Conservation (phyloP, 1,284 basidiomycete species). For the Grifola frondosa region DNA sequence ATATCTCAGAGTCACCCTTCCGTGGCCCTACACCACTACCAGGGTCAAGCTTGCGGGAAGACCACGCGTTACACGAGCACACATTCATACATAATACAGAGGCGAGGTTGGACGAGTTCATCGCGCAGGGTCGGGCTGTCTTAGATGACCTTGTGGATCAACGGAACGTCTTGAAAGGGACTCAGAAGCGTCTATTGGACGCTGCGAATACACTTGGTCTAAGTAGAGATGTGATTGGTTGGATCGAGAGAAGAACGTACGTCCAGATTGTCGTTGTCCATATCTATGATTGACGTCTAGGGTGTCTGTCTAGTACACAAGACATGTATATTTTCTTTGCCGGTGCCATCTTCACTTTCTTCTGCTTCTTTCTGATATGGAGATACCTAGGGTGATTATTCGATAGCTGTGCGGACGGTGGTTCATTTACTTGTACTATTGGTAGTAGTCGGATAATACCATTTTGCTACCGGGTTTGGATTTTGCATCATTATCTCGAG, state of each 20-base stretch:
- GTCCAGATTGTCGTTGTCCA: slow-evolving; percentile 13
- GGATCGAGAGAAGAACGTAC: slow-evolving; percentile 90
- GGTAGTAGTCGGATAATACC: slow-evolving; percentile 15
- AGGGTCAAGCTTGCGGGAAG: slow-evolving; percentile 60
- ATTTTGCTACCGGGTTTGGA: too few relatives aligned
- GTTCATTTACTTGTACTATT: slow-evolving; percentile 8
- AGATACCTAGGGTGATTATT: slow-evolving; percentile 74
- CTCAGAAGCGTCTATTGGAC: slow-evolving; percentile 78
- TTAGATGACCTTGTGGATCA: slow-evolving; percentile 90
- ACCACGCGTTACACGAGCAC: slow-evolving; percentile 83
- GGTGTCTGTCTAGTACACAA: slow-evolving; percentile 61
- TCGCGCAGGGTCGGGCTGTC: slow-evolving; percentile 87
- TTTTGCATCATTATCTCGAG: too few relatives aligned
- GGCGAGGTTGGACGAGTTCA: slow-evolving; percentile 80
- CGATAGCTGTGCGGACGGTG: too few relatives aligned
- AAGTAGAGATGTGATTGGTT: slow-evolving; percentile 89
- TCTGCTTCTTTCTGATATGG: slow-evolving; percentile 91
- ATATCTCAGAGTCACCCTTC: slow-evolving; percentile 72
- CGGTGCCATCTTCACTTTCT: slow-evolving; percentile 83
- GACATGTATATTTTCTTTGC: slow-evolving; percentile 90
- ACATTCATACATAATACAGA: slow-evolving; percentile 83
- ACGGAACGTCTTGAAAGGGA: slow-evolving; percentile 88
- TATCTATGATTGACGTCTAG: neutral
- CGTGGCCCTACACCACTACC: slow-evolving; percentile 55
- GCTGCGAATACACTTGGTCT: slow-evolving; percentile 92